Percentiles rank a stretch among this genome's conserved stretches.
Evolutionary conservation across 208 protist species (phyloP).

Genomic region (Crithidia expoeki): DNA sequence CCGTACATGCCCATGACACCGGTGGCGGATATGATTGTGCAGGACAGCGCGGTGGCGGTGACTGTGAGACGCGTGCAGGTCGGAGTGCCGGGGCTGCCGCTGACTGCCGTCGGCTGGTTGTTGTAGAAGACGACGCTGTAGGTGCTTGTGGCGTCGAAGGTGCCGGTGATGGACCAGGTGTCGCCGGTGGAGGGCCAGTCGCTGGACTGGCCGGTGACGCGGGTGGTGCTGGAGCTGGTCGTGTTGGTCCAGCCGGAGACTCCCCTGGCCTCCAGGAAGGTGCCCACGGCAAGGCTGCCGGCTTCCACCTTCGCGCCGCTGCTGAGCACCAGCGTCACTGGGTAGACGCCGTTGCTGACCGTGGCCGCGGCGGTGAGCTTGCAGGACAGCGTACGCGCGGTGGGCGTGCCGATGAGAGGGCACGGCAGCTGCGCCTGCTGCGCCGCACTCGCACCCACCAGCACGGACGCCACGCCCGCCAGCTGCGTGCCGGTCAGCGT

Average conservation of each 20-base stretch:
- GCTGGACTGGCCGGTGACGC: constrained; percentile 31
- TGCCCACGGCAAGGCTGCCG: constrained; percentile 25
- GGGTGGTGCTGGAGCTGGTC: not conserved
- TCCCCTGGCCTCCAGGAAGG: not conserved
- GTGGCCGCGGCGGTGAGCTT: not conserved
- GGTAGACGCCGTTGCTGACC: constrained; percentile 17
- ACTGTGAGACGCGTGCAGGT: constrained; percentile 14
- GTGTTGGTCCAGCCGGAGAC: constrained; percentile 13
- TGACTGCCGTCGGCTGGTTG: constrained; percentile 2
- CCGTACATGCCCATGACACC: constrained; percentile 44
- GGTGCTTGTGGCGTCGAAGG: constrained; percentile 25
- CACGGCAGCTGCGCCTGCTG: constrained; percentile 12
- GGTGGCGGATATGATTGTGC: constrained; percentile 29
- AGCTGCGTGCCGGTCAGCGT: constrained; percentile 9
- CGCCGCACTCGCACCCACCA: constrained; percentile 6
- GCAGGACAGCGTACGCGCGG: constrained; percentile 11
- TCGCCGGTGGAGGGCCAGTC: constrained; percentile 35
- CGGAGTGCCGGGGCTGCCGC: constrained; percentile 7
- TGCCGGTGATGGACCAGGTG: constrained; percentile 33
- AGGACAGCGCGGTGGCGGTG: constrained; percentile 27
- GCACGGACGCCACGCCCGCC: constrained; percentile 3
- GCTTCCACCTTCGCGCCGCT: not conserved
- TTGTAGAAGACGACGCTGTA: constrained; percentile 52
- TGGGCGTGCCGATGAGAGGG: not conserved
- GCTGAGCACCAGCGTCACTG: constrained; percentile 23